Percentiles rank a stretch among this genome's conserved stretches.
Conservation (phyloP, 345 rosid species). For the Brassica rapa region DNA sequence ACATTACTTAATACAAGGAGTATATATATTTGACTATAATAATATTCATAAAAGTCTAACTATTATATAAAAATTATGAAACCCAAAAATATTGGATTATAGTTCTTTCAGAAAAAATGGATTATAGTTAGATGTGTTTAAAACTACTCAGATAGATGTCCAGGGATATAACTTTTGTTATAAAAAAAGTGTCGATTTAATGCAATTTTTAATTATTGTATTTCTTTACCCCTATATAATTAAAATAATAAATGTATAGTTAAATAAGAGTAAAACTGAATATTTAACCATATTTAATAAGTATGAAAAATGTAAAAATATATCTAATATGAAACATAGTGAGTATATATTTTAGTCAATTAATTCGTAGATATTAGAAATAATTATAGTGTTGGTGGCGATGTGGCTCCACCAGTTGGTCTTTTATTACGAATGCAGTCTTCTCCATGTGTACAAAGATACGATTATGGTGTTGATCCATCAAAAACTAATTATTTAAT, state of each 20-base stretch:
- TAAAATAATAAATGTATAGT: too few relatives aligned
- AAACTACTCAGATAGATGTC: neutral
- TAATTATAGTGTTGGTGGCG: constrained; percentile 38
- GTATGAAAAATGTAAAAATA: too few relatives aligned
- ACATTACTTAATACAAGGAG: too few relatives aligned
- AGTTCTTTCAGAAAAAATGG: neutral
- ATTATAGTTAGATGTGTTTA: neutral
- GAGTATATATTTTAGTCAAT: too few relatives aligned
- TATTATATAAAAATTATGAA: neutral
- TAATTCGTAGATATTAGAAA: neutral
- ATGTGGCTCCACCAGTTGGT: constrained; percentile 37
- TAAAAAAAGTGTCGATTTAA: too few relatives aligned
- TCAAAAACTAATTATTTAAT: neutral
- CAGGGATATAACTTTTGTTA: too few relatives aligned
- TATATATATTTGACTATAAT: neutral
- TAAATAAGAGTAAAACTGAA: too few relatives aligned
- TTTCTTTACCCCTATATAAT: too few relatives aligned
- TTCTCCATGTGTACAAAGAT: constrained; percentile 41
- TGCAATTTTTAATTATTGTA: too few relatives aligned
- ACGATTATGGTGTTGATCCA: constrained; percentile 19
- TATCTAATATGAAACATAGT: too few relatives aligned
- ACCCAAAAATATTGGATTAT: neutral
- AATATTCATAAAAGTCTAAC: neutral
- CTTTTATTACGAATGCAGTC: constrained; percentile 23
- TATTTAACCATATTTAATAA: too few relatives aligned